Conservation (phyloP, 1,139 yeast genomes). For the Kurtzmaniella natalensis region DNA sequence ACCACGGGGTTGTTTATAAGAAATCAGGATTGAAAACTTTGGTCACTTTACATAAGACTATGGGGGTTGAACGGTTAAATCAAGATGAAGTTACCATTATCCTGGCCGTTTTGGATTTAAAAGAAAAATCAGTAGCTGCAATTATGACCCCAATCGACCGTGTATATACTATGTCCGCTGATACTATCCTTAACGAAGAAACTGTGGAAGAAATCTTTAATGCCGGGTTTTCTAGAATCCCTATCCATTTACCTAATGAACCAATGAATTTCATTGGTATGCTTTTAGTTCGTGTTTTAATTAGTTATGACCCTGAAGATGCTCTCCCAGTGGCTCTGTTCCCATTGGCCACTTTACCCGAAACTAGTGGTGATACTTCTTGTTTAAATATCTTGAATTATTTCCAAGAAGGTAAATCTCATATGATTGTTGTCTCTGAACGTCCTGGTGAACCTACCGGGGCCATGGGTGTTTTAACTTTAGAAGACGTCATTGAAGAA, state of each 20-base stretch:
- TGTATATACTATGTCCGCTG: conserved; percentile 86
- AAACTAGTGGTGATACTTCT: conserved; percentile 86
- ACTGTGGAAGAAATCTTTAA: conserved; percentile 88
- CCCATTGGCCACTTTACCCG: conserved; percentile 94
- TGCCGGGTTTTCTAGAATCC: conserved; percentile 93
- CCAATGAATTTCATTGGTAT: conserved; percentile 91
- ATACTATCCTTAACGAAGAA: conserved; percentile 74
- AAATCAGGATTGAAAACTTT: conserved; percentile 90
- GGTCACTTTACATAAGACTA: conserved; percentile 87
- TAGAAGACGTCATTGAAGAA: conserved; percentile 97
- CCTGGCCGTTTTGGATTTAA: conserved; percentile 87
- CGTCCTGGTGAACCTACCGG: conserved; percentile 86
- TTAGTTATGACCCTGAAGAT: conserved; percentile 96
- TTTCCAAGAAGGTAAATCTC: conserved; percentile 97
- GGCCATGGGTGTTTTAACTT: conserved; percentile 84
- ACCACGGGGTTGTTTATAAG: conserved; percentile 92
- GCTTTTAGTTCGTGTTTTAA: conserved; percentile 87
- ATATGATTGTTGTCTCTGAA: conserved; percentile 90
- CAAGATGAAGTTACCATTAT: conserved; percentile 96
- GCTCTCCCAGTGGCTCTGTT: conserved; percentile 88
- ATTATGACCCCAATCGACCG: conserved; percentile 95
- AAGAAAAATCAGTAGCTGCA: conserved; percentile 79
- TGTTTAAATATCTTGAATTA: conserved; percentile 90
- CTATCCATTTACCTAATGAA: conserved; percentile 89
- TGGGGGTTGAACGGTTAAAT: conserved; percentile 92